Evolutionary conservation across 2,329 filamentous ascomycete genomes (phyloP).

Genomic region (Dothideomycetes sp.): DNA sequence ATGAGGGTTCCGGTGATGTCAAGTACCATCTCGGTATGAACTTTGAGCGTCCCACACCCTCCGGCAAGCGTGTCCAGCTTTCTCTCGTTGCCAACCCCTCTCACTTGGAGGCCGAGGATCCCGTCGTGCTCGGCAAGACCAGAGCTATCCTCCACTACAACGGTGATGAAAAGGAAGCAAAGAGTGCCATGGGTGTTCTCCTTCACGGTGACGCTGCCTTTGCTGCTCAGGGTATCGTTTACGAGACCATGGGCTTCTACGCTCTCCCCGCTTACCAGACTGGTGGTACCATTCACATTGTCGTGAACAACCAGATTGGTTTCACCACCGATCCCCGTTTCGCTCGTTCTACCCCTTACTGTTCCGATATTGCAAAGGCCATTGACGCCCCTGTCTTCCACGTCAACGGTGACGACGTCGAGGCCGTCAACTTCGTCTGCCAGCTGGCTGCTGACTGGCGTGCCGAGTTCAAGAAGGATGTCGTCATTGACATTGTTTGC

Average conservation of each 20-base stretch:
- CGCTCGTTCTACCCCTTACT: constrained; percentile 94
- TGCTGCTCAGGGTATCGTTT: constrained; percentile 91
- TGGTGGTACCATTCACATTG: constrained; percentile 89
- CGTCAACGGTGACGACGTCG: constrained; percentile 96
- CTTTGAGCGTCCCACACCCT: constrained; percentile 96
- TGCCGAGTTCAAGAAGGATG: constrained; percentile 95
- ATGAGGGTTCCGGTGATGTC: constrained; percentile 96
- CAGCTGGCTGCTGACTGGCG: constrained; percentile 96
- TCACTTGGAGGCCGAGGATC: constrained; percentile 95
- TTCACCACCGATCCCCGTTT: constrained; percentile 98
- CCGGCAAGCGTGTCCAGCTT: constrained; percentile 97
- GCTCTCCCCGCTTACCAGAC: constrained; percentile 92
- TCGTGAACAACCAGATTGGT: constrained; percentile 99
- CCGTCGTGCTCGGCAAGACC: constrained; percentile 94
- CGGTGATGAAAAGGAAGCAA: constrained; percentile 82
- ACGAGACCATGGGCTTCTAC: constrained; percentile 97
- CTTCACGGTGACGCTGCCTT: constrained; percentile 97
- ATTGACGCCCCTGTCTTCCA: constrained; percentile 98
- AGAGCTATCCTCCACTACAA: constrained; percentile 98
- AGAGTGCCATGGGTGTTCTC: constrained; percentile 86
- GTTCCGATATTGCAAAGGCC: constrained; percentile 97
- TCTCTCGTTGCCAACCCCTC: constrained; percentile 97
- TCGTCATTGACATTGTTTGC: constrained; percentile 96
- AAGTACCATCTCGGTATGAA: constrained; percentile 99
- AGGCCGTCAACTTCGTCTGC: constrained; percentile 96